Evolutionary conservation across 352 stramenopile genomes (phyloP).

Genomic region (Aphanomyces cochlioides): DNA sequence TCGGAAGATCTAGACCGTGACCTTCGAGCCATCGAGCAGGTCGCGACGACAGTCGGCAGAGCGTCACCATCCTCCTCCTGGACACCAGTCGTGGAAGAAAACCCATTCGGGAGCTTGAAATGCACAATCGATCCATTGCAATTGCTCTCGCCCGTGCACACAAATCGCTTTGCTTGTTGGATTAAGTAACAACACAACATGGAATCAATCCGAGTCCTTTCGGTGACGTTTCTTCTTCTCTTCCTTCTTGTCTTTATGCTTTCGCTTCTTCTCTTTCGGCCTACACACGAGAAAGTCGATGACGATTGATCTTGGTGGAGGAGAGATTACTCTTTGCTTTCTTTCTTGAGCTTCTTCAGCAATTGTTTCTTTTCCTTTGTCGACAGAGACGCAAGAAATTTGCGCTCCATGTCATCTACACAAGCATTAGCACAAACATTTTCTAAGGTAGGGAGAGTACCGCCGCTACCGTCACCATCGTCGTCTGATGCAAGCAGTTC

Average conservation of each 20-base stretch:
- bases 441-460: too few species aligned
- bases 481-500: slow-evolving; percentile 68
- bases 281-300: not conserved
- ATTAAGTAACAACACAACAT: not conserved
- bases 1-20: slow-evolving; percentile 57
- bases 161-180: slow-evolving; percentile 20
- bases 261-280: slow-evolving; percentile 33
- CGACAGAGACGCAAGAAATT: slow-evolving; percentile 53
- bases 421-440: too few species aligned
- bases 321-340: slow-evolving; percentile 32
- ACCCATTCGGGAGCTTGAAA: slow-evolving; percentile 63
- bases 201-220: not conserved
- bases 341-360: slow-evolving; percentile 53
- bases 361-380: slow-evolving; percentile 60
- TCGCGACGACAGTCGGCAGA: slow-evolving; percentile 30
- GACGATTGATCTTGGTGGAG: too few species aligned
- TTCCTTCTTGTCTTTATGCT: slow-evolving; percentile 35
- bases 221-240: slow-evolving; percentile 31
- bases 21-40: slow-evolving; percentile 40
- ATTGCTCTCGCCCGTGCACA: slow-evolving; percentile 16
- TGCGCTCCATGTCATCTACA: slow-evolving; percentile 41
- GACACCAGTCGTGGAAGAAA: slow-evolving; percentile 34
- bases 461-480: slow-evolving; percentile 32
- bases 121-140: slow-evolving; percentile 5
- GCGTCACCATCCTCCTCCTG: not conserved